Base-by-base conservation (phyloP, 2,329 filamentous ascomycete species). In the Claviceps monticola region DNA sequence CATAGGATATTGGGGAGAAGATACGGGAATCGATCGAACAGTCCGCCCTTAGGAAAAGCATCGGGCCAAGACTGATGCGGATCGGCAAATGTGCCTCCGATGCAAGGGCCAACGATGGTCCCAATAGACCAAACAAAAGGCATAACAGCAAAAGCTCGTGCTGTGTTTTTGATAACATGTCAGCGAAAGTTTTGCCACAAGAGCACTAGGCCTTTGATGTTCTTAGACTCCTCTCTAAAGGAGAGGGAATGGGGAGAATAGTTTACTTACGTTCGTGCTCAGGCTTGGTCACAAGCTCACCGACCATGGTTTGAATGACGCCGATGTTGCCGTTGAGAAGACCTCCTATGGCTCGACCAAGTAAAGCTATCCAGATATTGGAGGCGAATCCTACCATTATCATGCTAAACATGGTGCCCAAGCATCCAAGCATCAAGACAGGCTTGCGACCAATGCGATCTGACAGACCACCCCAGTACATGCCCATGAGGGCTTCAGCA, bases 51-150 rank as follows among this genome's bases (percentile, higher is more conserved):
- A 44, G 84, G 80, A 62, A 95, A 93, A 1, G 79, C 45, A 26
- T 74, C 69, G 19, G 91, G 89, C 66, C 86, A 95, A 19, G 82
- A 82, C 38, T 79, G 71, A 55, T 82, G 78, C 26, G 91, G 90
- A 57, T 88, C 82, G 54, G 89, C 86, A 64, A 95, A 88, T 51
- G 84, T 80, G 37, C 91, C 91, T 54, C 91, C 91, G 57, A 96
- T 88, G 5, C 85, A 86, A 56, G 90, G 86, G 0, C 90, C 90
- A 50, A 95, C 75, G 56, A 95, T 95, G 9, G 88, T 94, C 23
- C 90, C 90, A 50, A 95, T 83, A 46, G 79, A 84, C 89, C 90
- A 96, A 7, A 95, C 85, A 62, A 95, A 95, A 0, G 90, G 90
- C 88, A 96, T 95, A 45, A 95, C 80, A 2, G 88, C 82, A 65